Conservation (phyloP, 768 basidiomycete species). For the Dioszegia hungarica region DNA sequence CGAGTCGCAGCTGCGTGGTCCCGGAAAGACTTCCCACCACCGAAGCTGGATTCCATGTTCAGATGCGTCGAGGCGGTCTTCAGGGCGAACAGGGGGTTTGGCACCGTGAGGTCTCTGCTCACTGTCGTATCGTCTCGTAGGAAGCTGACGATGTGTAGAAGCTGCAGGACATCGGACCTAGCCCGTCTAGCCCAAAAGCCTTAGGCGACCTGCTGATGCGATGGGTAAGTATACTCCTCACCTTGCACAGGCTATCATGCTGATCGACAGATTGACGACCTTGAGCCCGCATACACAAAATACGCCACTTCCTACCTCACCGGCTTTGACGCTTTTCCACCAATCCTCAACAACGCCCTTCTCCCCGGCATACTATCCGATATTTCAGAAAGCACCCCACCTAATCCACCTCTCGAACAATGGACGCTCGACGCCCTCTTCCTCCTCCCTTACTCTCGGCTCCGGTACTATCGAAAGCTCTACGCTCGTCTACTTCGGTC, state of each 20-base stretch:
- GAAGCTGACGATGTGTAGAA: constrained; percentile 55
- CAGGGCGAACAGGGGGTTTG: constrained; percentile 78
- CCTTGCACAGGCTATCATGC: neutral
- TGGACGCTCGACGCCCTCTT: constrained; percentile 91
- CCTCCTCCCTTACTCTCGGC: constrained; percentile 71
- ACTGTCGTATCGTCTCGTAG: neutral
- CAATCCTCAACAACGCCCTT: constrained; percentile 69
- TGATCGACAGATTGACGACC: constrained; percentile 72
- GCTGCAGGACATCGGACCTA: constrained; percentile 87
- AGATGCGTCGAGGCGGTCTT: constrained; percentile 86
- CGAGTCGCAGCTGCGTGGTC: constrained; percentile 99
- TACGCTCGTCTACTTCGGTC: constrained; percentile 80
- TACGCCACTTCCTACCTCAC: constrained; percentile 68
- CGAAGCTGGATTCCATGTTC: constrained; percentile 88
- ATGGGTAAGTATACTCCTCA: constrained; percentile 81
- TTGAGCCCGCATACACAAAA: constrained; percentile 76
- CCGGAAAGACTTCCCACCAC: constrained; percentile 84
- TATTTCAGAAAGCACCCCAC: constrained; percentile 66
- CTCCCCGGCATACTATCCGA: constrained; percentile 63
- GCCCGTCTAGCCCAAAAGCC: constrained; percentile 86
- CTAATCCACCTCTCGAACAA: constrained; percentile 50
- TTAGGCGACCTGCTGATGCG: constrained; percentile 93
- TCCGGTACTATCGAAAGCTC: constrained; percentile 88
- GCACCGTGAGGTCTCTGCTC: constrained; percentile 65
- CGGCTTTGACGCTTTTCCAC: constrained; percentile 80